phyloP scores from a whole-genome alignment of 768 basidiomycete genomes.

The Hypsizygus marmoreus region DNA sequence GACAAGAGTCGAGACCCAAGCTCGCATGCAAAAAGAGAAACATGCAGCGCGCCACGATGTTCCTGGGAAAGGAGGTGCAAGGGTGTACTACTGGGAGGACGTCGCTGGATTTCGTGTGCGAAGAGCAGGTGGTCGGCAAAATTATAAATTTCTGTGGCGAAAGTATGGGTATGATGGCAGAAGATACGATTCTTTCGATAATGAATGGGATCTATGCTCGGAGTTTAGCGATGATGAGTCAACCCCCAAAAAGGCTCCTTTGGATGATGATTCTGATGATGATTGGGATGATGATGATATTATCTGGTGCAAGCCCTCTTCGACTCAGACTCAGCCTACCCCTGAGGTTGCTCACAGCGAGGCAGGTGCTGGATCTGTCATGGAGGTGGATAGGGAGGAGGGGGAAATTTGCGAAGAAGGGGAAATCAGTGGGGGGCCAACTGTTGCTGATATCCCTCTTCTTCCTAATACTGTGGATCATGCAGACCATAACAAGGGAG shows the following conservation, averaged over 20 bases:
- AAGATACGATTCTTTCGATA: conserved; percentile 16
- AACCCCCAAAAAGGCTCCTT: conserved; percentile 7
- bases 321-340: no score
- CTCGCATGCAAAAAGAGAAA: not conserved
- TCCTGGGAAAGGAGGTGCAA: conserved; percentile 21
- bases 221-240: conserved; percentile 11
- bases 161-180: conserved; percentile 13
- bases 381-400: no score
- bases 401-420: no score
- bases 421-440: no score
- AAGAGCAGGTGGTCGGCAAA: conserved; percentile 7
- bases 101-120: conserved; percentile 22
- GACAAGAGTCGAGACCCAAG: not conserved
- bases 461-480: not conserved
- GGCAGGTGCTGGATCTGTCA: no score
- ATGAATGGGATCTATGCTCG: conserved; percentile 25
- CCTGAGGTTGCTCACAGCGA: no score
- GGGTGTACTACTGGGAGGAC: conserved; percentile 22
- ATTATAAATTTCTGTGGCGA: conserved; percentile 16
- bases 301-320: not conserved
- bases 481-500: not conserved
- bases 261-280: conserved; percentile 7
- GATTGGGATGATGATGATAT: not conserved
- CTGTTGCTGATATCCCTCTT: not conserved
- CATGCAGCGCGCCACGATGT: not conserved